A percentile compares a stretch with the other conserved stretches of the same genome.
Evolutionary conservation across 441 rosid genomes (phyloP).

Genomic region (Adansonia madagascariensis): DNA sequence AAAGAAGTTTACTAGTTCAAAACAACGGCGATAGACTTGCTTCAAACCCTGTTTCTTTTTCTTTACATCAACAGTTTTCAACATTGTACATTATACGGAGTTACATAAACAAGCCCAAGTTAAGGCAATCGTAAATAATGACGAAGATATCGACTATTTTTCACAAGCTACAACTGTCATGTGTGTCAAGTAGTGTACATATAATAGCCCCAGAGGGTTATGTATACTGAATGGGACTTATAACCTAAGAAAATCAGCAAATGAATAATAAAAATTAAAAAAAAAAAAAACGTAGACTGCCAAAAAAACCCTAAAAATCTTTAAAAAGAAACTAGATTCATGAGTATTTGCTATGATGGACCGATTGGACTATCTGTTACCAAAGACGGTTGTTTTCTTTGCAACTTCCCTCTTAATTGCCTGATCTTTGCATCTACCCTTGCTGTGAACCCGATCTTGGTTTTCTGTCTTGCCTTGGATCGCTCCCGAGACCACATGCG

Average conservation of each 20-base stretch:
- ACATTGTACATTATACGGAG: slow-evolving; percentile 16
- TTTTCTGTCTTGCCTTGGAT: slow-evolving; percentile 82
- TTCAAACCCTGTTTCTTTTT: not conserved
- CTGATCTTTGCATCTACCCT: slow-evolving; percentile 96
- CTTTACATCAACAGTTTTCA: slow-evolving; percentile 13
- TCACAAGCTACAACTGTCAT: slow-evolving; percentile 44
- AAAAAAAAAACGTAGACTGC: slow-evolving; percentile 27
- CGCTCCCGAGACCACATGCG: slow-evolving; percentile 88
- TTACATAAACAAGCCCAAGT: slow-evolving; percentile 15
- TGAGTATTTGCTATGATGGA: slow-evolving; percentile 39
- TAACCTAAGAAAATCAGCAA: slow-evolving; percentile 26
- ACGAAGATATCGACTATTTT: slow-evolving; percentile 34
- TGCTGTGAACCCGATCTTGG: slow-evolving; percentile 89
- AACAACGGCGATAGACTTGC: not conserved
- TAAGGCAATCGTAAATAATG: not conserved
- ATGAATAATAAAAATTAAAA: slow-evolving; percentile 30
- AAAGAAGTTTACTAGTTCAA: not conserved
- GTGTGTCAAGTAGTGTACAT: slow-evolving; percentile 45
- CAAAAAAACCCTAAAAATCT: slow-evolving; percentile 21
- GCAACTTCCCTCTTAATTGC: slow-evolving; percentile 62
- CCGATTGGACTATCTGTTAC: slow-evolving; percentile 39
- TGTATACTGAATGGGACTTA: slow-evolving; percentile 35
- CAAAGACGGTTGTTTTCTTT: slow-evolving; percentile 57
- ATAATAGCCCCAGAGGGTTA: slow-evolving; percentile 40
- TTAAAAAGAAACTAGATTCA: slow-evolving; percentile 14